Conservation (phyloP, 2,329 filamentous ascomycete species). For the Dactylonectria macrodidyma region DNA sequence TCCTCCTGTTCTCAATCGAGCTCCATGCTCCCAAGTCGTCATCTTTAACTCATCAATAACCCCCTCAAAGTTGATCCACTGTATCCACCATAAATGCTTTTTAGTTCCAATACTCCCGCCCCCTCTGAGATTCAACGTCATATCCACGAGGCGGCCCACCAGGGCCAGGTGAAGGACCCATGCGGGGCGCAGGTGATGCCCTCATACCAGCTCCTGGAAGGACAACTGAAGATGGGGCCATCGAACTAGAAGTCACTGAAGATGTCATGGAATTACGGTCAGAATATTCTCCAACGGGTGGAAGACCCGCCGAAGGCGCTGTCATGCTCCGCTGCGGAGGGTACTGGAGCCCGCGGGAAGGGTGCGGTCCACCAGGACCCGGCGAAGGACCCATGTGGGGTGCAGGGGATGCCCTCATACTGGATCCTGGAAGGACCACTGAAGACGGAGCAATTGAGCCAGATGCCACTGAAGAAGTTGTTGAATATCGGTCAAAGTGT, state of each 20-base stretch:
- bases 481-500: conserved; percentile 48
- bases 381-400: conserved; percentile 29
- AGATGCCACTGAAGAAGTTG: conserved; percentile 28
- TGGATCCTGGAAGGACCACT: conserved; percentile 35
- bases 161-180: conserved; percentile 37
- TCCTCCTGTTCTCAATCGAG: conserved; percentile 16
- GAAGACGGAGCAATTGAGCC: conserved; percentile 7
- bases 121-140: conserved; percentile 54
- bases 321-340: conserved; percentile 63
- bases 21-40: conserved; percentile 23
- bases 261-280: conserved; percentile 46
- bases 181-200: conserved; percentile 1
- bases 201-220: conserved; percentile 34
- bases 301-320: conserved; percentile 55
- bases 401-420: background rate
- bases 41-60: conserved; percentile 17
- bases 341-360: conserved; percentile 50
- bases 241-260: conserved; percentile 14
- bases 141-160: conserved; percentile 54
- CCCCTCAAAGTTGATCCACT: conserved; percentile 35
- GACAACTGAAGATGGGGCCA: conserved; percentile 7
- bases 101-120: conserved; percentile 46
- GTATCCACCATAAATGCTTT: conserved; percentile 8
- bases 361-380: conserved; percentile 42
- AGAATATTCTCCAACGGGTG: conserved; percentile 46